These are phyloP conservation scores for Naegleria fowleri DNA, from an alignment of 208 protist species.

Conservation along the genomic window DNA sequence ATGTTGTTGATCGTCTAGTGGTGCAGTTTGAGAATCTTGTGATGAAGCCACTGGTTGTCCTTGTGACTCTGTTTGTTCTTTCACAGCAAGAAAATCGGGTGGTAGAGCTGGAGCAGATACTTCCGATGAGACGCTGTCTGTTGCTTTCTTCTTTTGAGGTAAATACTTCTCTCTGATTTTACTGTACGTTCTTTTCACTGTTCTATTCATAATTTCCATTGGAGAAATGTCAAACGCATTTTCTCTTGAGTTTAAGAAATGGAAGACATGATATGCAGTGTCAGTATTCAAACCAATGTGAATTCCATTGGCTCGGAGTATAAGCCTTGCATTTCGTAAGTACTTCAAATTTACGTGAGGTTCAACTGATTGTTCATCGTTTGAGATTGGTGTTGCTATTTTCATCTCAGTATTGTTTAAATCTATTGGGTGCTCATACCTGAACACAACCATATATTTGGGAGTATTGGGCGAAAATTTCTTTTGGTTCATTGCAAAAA, in stretches of 20 bases:
- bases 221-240: conserved; percentile 15
- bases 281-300: conserved; percentile 21
- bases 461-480: background rate
- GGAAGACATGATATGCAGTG: background rate
- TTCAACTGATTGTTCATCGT: background rate
- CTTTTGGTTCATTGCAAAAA: background rate
- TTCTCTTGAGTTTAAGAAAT: conserved; percentile 25
- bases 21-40: background rate
- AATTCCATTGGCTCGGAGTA: background rate
- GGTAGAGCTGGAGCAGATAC: too few relatives aligned
- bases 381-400: too few relatives aligned
- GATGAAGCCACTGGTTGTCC: background rate
- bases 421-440: conserved; percentile 25
- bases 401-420: background rate
- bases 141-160: background rate
- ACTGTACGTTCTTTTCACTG: background rate
- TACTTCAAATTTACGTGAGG: background rate
- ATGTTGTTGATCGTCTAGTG: background rate
- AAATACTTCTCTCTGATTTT: background rate
- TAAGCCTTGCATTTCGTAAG: background rate
- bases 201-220: conserved; percentile 22
- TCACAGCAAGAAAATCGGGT: background rate
- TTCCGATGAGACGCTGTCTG: background rate
- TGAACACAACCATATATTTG: background rate
- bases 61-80: background rate